These are phyloP conservation scores for Rhinocladiella similis DNA, from an alignment of 2,329 filamentous ascomycete species.

Conservation along the genomic window DNA sequence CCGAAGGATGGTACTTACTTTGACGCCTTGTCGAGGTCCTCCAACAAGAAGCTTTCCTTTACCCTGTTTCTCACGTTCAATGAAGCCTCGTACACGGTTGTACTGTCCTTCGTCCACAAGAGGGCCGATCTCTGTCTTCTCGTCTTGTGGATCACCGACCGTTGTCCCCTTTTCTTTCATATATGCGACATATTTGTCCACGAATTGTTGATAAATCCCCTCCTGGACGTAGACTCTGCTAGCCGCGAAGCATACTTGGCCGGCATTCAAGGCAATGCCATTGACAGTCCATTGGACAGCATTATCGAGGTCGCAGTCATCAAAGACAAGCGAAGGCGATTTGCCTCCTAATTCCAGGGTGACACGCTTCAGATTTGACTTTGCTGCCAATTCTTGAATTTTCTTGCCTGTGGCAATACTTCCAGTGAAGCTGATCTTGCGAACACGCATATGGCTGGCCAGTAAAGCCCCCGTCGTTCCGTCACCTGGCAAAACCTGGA, in stretches of 20 bases:
- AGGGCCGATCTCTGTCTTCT: constrained; percentile 50
- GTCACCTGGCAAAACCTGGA: constrained; percentile 75
- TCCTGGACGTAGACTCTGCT: constrained; percentile 66
- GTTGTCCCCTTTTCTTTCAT: constrained; percentile 65
- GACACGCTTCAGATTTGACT: constrained; percentile 55
- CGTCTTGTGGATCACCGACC: constrained; percentile 61
- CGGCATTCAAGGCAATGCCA: constrained; percentile 57
- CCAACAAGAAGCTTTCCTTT: constrained; percentile 40
- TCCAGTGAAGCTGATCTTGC: constrained; percentile 79
- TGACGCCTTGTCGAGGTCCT: constrained; percentile 26
- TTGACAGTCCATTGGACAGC: constrained; percentile 68
- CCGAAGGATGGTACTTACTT: too few species aligned
- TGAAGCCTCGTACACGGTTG: constrained; percentile 43
- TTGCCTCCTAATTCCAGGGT: constrained; percentile 68
- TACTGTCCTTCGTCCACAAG: constrained; percentile 46
- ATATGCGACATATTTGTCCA: constrained; percentile 47
- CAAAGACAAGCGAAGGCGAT: constrained; percentile 63
- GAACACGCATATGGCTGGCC: constrained; percentile 64
- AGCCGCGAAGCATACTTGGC: constrained; percentile 66
- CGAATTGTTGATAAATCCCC: constrained; percentile 60
- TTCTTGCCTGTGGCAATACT: constrained; percentile 52
- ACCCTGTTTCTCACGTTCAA: constrained; percentile 41
- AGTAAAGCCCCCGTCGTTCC: constrained; percentile 67
- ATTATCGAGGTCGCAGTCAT: constrained; percentile 66
- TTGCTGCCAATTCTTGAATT: constrained; percentile 40